Base-by-base conservation (phyloP, 2,329 filamentous ascomycete genomes). In the Cladosporium phlei region DNA sequence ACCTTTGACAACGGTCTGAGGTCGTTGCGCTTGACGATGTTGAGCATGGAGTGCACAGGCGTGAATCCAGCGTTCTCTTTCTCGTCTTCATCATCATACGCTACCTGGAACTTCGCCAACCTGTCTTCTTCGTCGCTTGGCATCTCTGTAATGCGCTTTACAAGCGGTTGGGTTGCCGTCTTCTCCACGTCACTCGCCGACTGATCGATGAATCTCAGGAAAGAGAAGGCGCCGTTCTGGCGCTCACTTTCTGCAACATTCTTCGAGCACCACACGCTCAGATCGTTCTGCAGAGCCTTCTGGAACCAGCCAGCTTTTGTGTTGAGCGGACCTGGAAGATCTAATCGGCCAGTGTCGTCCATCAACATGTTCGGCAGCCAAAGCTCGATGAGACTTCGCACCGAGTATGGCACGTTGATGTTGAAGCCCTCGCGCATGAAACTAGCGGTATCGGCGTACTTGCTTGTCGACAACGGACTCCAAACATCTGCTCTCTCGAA, bases 401-500 rank as follows among this genome's bases (percentile, higher is more conserved):
- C 86, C 2, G 91, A 96, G 66, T 98, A 98, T 30, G 79, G 82
- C 16, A 96, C 85, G 16, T 85, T 74, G 40, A 97, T 78, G 52
- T 83, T 83, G 50, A 74, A 78, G 6, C 91, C 90, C 66, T 98
- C 93, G 17, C 93, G 86, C 56, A 96, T 75, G 66, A 98, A 97
- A 0, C 90, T 96, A 0, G 88, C 90, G 0, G 91, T 96, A 71
- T 98, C 93, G 11, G 90, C 93, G 67, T 91, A 98, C 64, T 85
- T 80, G n/a, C 83, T 81, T 58, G 85, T 82, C 1, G 88, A 85
- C 59, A 91, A 84, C 0, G 93, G 88, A 7, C 90, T 95, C 19
- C 80, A 84, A 7, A 88, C 95, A 51, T 97, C 91, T 8, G 91
- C 90, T 35, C 93, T 85, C 68, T 98, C 90, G 58, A 98, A 98